phyloP scores from a whole-genome alignment of 192 early-diverging fungal species.

The Chytriomyces sp. region DNA sequence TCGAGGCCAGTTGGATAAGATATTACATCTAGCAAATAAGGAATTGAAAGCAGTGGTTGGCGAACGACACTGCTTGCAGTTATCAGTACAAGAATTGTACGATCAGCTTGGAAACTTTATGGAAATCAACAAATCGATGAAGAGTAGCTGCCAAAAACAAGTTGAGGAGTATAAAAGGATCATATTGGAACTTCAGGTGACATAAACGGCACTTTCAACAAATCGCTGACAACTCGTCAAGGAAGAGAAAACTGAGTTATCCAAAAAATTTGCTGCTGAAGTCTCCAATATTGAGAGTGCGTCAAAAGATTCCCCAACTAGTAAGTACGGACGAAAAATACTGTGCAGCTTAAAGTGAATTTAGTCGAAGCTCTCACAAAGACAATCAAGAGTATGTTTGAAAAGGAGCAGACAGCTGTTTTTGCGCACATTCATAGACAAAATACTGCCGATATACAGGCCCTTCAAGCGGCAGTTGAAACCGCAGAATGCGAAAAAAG shows the following conservation, averaged over 20 bases:
- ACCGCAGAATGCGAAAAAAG: slow-evolving; percentile 17
- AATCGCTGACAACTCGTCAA: background rate
- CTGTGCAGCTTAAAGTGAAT: too few relatives aligned
- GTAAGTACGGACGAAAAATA: too few relatives aligned
- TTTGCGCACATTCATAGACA: slow-evolving; percentile 15
- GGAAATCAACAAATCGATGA: slow-evolving; percentile 33
- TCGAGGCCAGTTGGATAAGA: background rate
- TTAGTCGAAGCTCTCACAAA: slow-evolving; percentile 10
- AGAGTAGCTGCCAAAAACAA: slow-evolving; percentile 18
- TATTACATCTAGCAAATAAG: slow-evolving; percentile 8
- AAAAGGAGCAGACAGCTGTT: background rate
- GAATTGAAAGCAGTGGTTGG: slow-evolving; percentile 8
- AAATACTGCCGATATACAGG: slow-evolving; percentile 1
- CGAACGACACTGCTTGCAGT: slow-evolving; percentile 11
- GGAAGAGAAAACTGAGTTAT: slow-evolving; percentile 6
- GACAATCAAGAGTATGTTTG: slow-evolving; percentile 15
- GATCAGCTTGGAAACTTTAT: slow-evolving; percentile 33
- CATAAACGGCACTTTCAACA: background rate
- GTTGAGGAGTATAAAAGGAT: slow-evolving; percentile 15
- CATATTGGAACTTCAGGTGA: slow-evolving; percentile 25
- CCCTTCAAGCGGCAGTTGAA: slow-evolving; percentile 13
- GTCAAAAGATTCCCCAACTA: slow-evolving; percentile 23
- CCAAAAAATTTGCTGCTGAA: slow-evolving; percentile 1
- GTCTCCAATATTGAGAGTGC: slow-evolving; percentile 4
- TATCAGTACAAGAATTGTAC: slow-evolving; percentile 22